These are phyloP conservation scores for Fraxinus xanthoxyloides DNA, from an alignment of 305 asterid genomes.

Conservation along the genomic window DNA sequence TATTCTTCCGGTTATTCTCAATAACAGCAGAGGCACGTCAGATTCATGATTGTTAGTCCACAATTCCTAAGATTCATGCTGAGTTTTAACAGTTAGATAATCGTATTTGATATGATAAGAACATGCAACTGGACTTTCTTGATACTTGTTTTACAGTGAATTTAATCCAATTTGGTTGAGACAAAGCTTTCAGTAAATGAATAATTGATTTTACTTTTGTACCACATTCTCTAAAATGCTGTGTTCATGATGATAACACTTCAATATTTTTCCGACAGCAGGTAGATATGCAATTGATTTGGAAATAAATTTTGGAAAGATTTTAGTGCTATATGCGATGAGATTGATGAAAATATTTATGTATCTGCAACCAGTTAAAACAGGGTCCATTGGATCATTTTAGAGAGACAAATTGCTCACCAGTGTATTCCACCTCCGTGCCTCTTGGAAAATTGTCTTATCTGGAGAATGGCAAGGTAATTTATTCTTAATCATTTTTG, in stretches of 20 bases:
- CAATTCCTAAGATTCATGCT: background rate
- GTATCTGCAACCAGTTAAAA: constrained; percentile 50
- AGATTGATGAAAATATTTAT: constrained; percentile 22
- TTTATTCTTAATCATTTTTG: background rate
- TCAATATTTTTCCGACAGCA: background rate
- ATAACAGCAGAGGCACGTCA: background rate
- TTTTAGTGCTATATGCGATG: background rate
- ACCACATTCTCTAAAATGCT: background rate
- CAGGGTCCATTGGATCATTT: constrained; percentile 33
- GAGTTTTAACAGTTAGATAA: background rate
- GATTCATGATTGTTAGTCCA: background rate
- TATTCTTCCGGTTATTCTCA: background rate
- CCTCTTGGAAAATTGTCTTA: constrained; percentile 44
- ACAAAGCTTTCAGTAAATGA: background rate
- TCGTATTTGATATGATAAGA: background rate
- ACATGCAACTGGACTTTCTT: background rate
- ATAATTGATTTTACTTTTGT: background rate
- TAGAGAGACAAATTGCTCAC: constrained; percentile 40
- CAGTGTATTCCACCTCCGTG: constrained; percentile 25
- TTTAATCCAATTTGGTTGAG: background rate
- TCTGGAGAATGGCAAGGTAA: constrained; percentile 48
- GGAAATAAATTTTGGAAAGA: background rate
- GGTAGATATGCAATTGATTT: background rate
- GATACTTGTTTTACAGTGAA: background rate
- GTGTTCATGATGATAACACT: background rate